Evolutionary conservation across 352 stramenopile genomes (phyloP), one percentile per base, ranked within the genome.

Genomic region (Globisporangium okanoganense): DNA sequence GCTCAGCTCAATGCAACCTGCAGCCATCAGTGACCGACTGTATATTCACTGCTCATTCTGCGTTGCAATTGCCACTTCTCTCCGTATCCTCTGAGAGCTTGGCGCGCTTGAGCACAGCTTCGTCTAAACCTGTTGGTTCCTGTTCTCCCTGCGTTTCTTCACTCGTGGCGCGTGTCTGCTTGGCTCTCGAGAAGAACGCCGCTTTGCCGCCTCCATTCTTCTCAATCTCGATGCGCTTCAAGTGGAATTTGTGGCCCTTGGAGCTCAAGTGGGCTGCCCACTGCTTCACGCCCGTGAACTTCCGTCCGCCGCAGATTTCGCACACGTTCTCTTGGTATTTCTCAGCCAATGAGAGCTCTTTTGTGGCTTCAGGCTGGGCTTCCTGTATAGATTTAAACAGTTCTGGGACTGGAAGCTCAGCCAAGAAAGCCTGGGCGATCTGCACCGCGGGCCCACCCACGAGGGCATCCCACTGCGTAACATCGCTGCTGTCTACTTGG

Each of bases 211-310:
- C 51, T 14, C 58, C 50, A 27, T 20, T 65, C 54, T 75, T 83
- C 53, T 89, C 72, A 18, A 89, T 75, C 48, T 85, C 70, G 16
- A 90, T 48, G 2, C 85, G 76, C 49, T 89, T 90, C 49, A 92
- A n/a, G 70, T 94, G 81, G 41, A 78, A 92, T 44, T 84, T 83
- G 70, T 94, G 85, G 10, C 82, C 79, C 51, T 94, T 94, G 36
- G 85, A 94, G n/a, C 67, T 59, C 62, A 92, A 65, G 59, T 94
- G 85, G 49, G 80, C 72, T 5, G 66, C 64, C 85, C 85, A 94
- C 67, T 94, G 79, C 56, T 71, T 74, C 58, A 76, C 70, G 16
- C 82, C 83, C 9, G 79, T 79, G 50, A 94, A 85, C 59, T 89
- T 78, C 24, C 85, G 82, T 29, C 69, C 72, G 48, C 72, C 71